Evolutionary conservation across 2,329 filamentous ascomycete genomes (phyloP), one percentile per base, ranked within the genome.

Genomic region (Pseudocercospora musae): DNA sequence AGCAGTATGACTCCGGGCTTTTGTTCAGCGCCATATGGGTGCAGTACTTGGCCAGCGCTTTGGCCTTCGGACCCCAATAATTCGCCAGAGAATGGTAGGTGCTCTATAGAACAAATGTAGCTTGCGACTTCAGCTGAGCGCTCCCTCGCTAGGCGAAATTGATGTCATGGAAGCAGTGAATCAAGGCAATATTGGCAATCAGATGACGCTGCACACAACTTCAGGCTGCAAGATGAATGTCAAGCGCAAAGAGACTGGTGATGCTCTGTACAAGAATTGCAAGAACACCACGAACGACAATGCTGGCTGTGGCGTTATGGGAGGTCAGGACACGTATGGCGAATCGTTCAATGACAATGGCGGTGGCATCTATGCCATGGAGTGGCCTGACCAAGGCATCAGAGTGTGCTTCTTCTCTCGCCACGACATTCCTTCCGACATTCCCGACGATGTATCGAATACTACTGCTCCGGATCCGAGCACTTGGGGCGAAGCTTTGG

Each of bases 401-500:
- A 68, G 67, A n/a, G 67, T 74, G 18, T 75, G 73, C 72, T 74
- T 74, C 66, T 75, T 74, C 58, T 49, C 66, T 9, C 66, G 71
- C 11, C 71, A 71, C n/a, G 42, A 59, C 52, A 72, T 71, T 9
- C 76, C 76, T 2, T 58, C 64, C 7, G 72, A 73, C 67, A 81
- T 89, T 64, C 66, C 68, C 4, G 59, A 58, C 5, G 68, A 69
- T 25, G 65, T 68, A 5, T 57, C 55, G n/a, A 73, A 78, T 61
- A 66, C 65, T 9, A 65, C 68, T 18, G 69, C 67, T 6, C 88
- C 88, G 0, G 81, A 89, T 68, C 85, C 88, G 0, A 83, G 80
- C 58, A 78, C 78, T 1, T 90, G 88, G 85, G 86, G 86, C 13
- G 78, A 76, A 3, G 84, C 88, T 0, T 68, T 84, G 9, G 86